phyloP scores from a whole-genome alignment of 306 rosid species.

The Phaseolus lunatus region DNA sequence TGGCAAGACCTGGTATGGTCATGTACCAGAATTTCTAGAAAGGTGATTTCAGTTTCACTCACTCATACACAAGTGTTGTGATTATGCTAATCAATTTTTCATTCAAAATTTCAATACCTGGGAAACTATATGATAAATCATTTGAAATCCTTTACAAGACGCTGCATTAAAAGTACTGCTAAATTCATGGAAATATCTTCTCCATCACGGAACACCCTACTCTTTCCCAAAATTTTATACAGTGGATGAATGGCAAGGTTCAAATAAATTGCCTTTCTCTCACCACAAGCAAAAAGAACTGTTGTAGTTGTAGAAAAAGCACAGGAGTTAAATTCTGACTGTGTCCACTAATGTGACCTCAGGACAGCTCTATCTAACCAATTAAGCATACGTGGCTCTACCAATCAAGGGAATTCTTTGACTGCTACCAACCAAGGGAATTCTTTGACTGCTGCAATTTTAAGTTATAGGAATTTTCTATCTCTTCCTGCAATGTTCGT shows the following conservation, averaged over 20 bases:
- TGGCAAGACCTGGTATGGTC: neutral
- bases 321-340: neutral
- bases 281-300: neutral
- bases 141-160: neutral
- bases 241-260: neutral
- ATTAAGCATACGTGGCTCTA: conserved; percentile 33
- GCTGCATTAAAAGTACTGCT: neutral
- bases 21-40: neutral
- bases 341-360: neutral
- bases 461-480: conserved; percentile 45
- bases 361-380: conserved; percentile 3
- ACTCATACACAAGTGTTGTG: neutral
- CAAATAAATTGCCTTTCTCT: neutral
- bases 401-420: conserved; percentile 65
- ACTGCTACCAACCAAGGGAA: conserved; percentile 61
- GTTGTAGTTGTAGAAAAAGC: neutral
- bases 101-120: neutral
- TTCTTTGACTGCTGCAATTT: conserved; percentile 73
- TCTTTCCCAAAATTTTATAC: conserved; percentile 5
- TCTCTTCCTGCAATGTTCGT: conserved; percentile 45
- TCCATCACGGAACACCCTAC: neutral
- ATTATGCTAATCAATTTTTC: neutral
- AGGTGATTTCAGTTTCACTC: neutral
- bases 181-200: neutral
- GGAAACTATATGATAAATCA: neutral